A percentile compares a stretch with the other conserved stretches of the same genome.
These are phyloP conservation scores for Daedaleopsis nitida DNA, from an alignment of 768 basidiomycete genomes.

Conservation along the genomic window DNA sequence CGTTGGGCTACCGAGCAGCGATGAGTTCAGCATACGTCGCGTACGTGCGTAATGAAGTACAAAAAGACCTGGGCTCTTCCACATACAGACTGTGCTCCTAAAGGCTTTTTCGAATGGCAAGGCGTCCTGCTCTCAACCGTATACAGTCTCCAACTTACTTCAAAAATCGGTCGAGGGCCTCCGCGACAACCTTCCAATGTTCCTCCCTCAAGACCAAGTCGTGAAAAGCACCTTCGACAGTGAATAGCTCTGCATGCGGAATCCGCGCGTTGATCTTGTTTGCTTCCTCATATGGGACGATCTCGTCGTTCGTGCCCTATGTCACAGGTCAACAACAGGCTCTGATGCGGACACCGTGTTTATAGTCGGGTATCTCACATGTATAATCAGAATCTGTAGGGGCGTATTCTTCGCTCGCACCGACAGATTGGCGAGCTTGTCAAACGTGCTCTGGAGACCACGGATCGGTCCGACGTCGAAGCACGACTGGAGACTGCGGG, in stretches of 20 bases:
- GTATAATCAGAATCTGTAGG: constrained; percentile 21
- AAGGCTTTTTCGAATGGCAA: no score
- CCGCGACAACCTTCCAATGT: constrained; percentile 22
- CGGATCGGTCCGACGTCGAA: constrained; percentile 28
- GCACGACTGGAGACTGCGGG: constrained; percentile 67
- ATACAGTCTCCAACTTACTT: not conserved
- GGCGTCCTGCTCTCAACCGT: no score
- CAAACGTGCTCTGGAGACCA: constrained; percentile 27
- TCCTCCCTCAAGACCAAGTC: constrained; percentile 34
- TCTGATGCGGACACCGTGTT: no score
- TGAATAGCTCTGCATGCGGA: constrained; percentile 47
- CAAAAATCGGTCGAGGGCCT: constrained; percentile 20
- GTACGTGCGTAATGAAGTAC: no score
- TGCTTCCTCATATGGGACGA: constrained; percentile 57
- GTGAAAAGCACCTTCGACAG: constrained; percentile 54
- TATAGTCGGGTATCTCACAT: constrained; percentile 9
- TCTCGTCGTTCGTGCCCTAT: constrained; percentile 62
- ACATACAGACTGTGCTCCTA: no score
- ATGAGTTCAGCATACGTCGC: not conserved
- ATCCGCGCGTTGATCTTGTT: constrained; percentile 47
- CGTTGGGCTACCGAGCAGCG: constrained; percentile 41
- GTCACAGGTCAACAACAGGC: not conserved
- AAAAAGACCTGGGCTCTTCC: no score
- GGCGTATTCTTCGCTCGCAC: not conserved
- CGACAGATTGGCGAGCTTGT: constrained; percentile 11